These are phyloP conservation scores for Coffea humblotiana DNA, from an alignment of 305 asterid genomes.

Conservation along the genomic window DNA sequence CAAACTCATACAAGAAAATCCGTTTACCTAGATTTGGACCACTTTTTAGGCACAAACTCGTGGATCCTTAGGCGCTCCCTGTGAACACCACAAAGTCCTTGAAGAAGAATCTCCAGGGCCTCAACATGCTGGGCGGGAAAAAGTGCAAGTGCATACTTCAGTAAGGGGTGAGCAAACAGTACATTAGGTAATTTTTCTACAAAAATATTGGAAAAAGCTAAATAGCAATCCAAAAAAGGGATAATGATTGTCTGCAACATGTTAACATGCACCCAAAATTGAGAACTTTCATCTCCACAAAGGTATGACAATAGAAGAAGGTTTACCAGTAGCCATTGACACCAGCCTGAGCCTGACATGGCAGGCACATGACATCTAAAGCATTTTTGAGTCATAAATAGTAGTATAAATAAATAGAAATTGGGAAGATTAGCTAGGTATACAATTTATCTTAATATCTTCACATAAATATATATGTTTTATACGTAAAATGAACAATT, in stretches of 20 bases:
- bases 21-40: conserved; percentile 70
- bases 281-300: not conserved
- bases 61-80: conserved; percentile 75
- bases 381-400: not conserved
- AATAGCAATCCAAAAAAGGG: not conserved
- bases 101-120: conserved; percentile 91
- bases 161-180: not conserved
- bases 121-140: conserved; percentile 68
- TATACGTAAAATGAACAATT: not conserved
- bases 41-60: conserved; percentile 84
- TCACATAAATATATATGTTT: no score
- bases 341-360: not conserved
- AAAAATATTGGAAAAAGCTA: no score
- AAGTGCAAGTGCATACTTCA: not conserved
- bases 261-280: not conserved
- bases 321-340: not conserved
- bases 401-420: not conserved
- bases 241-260: not conserved
- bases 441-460: not conserved
- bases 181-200: no score
- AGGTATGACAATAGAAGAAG: not conserved
- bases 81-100: conserved; percentile 84
- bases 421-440: not conserved
- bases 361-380: not conserved
- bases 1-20: conserved; percentile 4